Evolutionary conservation across 192 early-diverging fungal species (phyloP), one percentile per base, ranked within the genome.

Genomic region (Coemansia sp.): DNA sequence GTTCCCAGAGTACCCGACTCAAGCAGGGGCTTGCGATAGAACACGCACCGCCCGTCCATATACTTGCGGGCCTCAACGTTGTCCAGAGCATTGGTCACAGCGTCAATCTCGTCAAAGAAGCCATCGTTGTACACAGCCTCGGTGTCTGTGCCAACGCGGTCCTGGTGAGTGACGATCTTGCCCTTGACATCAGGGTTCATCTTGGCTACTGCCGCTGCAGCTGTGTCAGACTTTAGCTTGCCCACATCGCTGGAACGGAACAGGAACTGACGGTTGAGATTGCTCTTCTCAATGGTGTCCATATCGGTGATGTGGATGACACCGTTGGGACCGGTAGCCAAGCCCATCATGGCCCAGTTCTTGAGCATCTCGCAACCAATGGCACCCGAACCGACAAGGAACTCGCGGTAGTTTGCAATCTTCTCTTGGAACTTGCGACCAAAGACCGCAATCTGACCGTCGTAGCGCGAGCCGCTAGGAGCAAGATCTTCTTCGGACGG

Each of bases 291-390:
- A 57, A 99, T 99, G 7, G 96, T 97, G 76, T 99, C 98, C 97
- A 99, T 99, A 73, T 99, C 97, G 7, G 96, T 99, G 54, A 99
- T 79, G 75, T 86, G 88, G 51, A 98, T 87, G 20, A 84, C 83
- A 28, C 97, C 93, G 25, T 90, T 76, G 34, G 89, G 85, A 32
- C 96, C 96, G 17, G 91, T 87, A 33, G 91, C 91, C 38, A 94
- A 73, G 33, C 93, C 93, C 87, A 93, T 93, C 86, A 99, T 90
- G 30, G 96, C 94, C 94, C 95, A 98, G 83, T 98, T 98, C 85
- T 99, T 99, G 36, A 99, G 85, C 95, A 99, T 97, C 80, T 99
- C 97, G 82, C 97, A 99, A 49, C 97, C 97, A 77, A 99, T 98
- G 7, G 96, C 98, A 33, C 98, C 98, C 45, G 98, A 90, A 58